A percentile compares a stretch with the other conserved stretches of the same genome.
Evolutionary conservation across 2,329 filamentous ascomycete species (phyloP).

Genomic region (Calonectria ilicicola): DNA sequence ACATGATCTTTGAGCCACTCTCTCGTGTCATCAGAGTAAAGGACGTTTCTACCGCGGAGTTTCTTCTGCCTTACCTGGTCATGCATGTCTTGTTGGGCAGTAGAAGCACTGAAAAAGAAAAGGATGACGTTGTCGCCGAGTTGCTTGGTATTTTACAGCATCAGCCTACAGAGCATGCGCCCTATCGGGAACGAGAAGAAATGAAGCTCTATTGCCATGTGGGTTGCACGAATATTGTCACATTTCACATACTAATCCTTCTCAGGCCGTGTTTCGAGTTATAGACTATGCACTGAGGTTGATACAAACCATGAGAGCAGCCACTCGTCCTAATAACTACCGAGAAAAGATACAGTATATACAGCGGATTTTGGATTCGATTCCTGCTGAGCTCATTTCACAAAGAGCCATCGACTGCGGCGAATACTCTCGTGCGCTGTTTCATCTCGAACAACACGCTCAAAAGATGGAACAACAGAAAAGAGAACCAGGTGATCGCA

Average conservation of each 20-base stretch:
- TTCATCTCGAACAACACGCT: constrained; percentile 94
- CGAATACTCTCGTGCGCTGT: constrained; percentile 91
- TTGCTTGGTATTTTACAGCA: constrained; percentile 80
- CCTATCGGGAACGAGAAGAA: constrained; percentile 76
- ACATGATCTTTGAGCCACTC: constrained; percentile 83
- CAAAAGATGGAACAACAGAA: constrained; percentile 60
- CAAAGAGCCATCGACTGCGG: constrained; percentile 91
- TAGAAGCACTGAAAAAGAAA: constrained; percentile 68
- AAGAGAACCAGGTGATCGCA: constrained; percentile 63
- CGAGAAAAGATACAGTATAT: constrained; percentile 63
- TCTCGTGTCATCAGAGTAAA: constrained; percentile 86
- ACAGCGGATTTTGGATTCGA: constrained; percentile 65
- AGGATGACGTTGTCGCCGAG: constrained; percentile 76
- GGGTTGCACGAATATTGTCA: constrained; percentile 45
- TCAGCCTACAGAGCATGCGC: constrained; percentile 61
- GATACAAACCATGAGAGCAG: constrained; percentile 77
- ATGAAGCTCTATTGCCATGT: constrained; percentile 90
- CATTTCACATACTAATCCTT: constrained; percentile 29
- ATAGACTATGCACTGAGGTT: constrained; percentile 93
- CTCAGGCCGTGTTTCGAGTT: constrained; percentile 85
- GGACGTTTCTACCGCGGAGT: constrained; percentile 87
- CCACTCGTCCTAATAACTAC: constrained; percentile 42
- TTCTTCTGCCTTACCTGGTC: constrained; percentile 88
- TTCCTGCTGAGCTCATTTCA: constrained; percentile 82
- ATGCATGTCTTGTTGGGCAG: constrained; percentile 86